A percentile compares a stretch with the other conserved stretches of the same genome.
Conservation (phyloP, 768 basidiomycete species). For the Auricularia sp. region DNA sequence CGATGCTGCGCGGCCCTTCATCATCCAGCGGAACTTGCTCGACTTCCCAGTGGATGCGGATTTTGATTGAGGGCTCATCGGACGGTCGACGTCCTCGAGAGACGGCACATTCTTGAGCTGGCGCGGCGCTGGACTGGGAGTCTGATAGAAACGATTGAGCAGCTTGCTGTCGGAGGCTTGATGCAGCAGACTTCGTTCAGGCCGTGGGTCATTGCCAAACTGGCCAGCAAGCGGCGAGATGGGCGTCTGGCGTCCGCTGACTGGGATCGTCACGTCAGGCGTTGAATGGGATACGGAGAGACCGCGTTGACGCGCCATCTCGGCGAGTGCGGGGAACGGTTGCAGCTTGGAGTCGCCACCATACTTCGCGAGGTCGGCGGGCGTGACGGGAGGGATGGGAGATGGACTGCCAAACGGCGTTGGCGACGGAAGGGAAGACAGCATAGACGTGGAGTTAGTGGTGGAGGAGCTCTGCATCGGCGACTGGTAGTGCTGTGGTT, state of each 20-base stretch:
- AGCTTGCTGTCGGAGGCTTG: conserved; percentile 21
- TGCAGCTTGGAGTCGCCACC: conserved; percentile 65
- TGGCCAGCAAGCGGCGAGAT: neutral
- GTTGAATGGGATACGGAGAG: neutral
- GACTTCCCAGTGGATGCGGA: neutral
- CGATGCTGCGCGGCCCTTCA: neutral
- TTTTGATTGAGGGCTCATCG: neutral
- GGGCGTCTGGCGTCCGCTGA: neutral
- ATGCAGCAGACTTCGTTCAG: conserved; percentile 16
- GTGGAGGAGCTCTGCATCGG: conserved; percentile 42
- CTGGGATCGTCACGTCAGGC: neutral
- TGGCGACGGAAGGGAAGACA: conserved; percentile 46
- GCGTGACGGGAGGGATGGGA: conserved; percentile 68
- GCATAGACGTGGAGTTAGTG: conserved; percentile 53
- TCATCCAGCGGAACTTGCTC: conserved; percentile 1
- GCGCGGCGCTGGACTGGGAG: neutral
- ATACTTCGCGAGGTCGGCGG: conserved; percentile 63
- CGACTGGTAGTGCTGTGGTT: conserved; percentile 14
- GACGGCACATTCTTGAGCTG: neutral
- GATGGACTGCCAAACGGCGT: conserved; percentile 48
- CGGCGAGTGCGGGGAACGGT: conserved; percentile 82
- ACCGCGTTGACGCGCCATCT: conserved; percentile 33
- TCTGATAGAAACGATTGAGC: conserved; percentile 6
- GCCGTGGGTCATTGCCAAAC: neutral
- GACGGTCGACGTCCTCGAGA: neutral